Evolutionary conservation across 2,329 filamentous ascomycete genomes (phyloP).

Genomic region (Coniochaeta prunicola): DNA sequence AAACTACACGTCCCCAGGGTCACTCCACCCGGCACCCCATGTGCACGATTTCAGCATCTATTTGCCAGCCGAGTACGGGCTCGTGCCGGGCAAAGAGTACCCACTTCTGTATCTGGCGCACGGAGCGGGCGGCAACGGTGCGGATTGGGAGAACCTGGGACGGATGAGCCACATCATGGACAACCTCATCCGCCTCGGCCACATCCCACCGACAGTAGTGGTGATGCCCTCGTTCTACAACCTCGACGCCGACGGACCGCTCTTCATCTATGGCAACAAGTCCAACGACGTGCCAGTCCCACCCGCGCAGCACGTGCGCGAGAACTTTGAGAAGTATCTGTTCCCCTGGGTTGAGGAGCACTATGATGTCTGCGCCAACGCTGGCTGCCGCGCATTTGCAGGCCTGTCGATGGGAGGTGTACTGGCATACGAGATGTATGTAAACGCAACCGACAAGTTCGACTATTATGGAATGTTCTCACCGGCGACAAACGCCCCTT

Average conservation of each 20-base stretch:
- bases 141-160: conserved; percentile 21
- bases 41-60: conserved; percentile 20
- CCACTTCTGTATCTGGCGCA: conserved; percentile 21
- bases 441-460: conserved; percentile 21
- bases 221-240: conserved; percentile 22
- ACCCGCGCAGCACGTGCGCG: conserved; percentile 11
- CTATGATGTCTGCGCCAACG: conserved; percentile 15
- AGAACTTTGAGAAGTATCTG: conserved; percentile 18
- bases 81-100: conserved; percentile 14
- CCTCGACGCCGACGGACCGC: conserved; percentile 12
- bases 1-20: conserved; percentile 22
- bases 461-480: conserved; percentile 21
- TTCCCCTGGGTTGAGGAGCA: conserved; percentile 19
- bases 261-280: conserved; percentile 18
- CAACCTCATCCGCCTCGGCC: conserved; percentile 19
- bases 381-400: conserved; percentile 19
- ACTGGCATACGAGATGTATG: conserved; percentile 22
- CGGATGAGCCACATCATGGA: conserved; percentile 20
- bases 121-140: conserved; percentile 19
- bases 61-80: conserved; percentile 17
- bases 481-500: conserved; percentile 13
- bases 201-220: conserved; percentile 20
- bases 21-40: conserved; percentile 18
- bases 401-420: conserved; percentile 19
- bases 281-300: conserved; percentile 11